A percentile compares a stretch with the other conserved stretches of the same genome.
Conservation (phyloP, 768 basidiomycete genomes). For the Tulasnella sp. region DNA sequence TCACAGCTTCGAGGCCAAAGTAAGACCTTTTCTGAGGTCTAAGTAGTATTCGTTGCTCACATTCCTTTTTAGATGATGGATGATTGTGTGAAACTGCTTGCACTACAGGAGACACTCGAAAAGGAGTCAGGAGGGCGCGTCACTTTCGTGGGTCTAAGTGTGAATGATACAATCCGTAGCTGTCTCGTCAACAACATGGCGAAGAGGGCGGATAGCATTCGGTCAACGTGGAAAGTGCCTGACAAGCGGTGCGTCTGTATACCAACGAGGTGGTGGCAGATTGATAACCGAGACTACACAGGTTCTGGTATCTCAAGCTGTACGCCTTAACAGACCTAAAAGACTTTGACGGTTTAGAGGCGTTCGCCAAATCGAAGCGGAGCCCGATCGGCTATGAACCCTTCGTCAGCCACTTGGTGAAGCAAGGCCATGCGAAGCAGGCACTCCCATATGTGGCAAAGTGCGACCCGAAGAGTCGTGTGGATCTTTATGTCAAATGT, state of each 20-base stretch:
- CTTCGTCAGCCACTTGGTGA: slow-evolving; percentile 68
- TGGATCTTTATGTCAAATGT: slow-evolving; percentile 80
- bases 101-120: slow-evolving; percentile 76
- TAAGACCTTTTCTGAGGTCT: slow-evolving; percentile 23
- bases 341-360: slow-evolving; percentile 79
- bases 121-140: slow-evolving; percentile 71
- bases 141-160: slow-evolving; percentile 65
- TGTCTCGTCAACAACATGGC: slow-evolving; percentile 68
- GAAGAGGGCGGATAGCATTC: slow-evolving; percentile 82
- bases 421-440: slow-evolving; percentile 61
- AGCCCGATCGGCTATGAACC: slow-evolving; percentile 94
- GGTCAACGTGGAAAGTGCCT: slow-evolving; percentile 82
- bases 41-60: neutral
- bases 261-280: neutral
- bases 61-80: slow-evolving; percentile 67
- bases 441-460: slow-evolving; percentile 65
- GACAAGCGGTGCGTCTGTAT: slow-evolving; percentile 65
- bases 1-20: slow-evolving; percentile 80
- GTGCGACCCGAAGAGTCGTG: slow-evolving; percentile 71
- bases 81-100: slow-evolving; percentile 63
- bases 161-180: slow-evolving; percentile 73
- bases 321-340: slow-evolving; percentile 63
- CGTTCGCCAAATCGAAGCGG: slow-evolving; percentile 74
- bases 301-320: slow-evolving; percentile 90
- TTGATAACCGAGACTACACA: slow-evolving; percentile 24